Evolutionary conservation across 2,329 filamentous ascomycete genomes (phyloP).

Genomic region (Xylaria sp.): DNA sequence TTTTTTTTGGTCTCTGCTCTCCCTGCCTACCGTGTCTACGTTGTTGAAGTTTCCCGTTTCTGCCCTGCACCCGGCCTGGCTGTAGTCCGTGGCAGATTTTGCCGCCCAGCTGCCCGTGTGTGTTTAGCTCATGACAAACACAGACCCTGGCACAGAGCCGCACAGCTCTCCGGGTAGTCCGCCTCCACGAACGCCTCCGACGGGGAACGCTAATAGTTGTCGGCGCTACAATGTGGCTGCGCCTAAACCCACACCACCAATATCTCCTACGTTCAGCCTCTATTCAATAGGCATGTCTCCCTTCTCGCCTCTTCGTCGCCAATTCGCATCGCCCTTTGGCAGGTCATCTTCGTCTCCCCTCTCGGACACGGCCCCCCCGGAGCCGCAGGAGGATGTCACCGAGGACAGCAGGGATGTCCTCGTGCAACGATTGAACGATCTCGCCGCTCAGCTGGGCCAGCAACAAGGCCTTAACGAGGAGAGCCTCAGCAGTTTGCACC

Average conservation of each 20-base stretch:
- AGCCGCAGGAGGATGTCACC: conserved; percentile 33
- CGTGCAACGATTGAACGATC: conserved; percentile 43
- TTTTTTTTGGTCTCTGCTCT: background rate
- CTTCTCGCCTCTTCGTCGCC: conserved; percentile 32
- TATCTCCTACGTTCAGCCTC: conserved; percentile 32
- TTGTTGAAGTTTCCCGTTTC: too few relatives aligned
- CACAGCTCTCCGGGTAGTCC: conserved; percentile 18
- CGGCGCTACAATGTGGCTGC: conserved; percentile 26
- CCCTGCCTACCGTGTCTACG: too few relatives aligned
- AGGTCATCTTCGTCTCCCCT: conserved; percentile 28
- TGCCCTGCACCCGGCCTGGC: background rate
- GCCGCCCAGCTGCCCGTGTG: background rate
- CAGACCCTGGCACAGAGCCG: conserved; percentile 28
- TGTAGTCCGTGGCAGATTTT: background rate
- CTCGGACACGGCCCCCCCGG: conserved; percentile 16
- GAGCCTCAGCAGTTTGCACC: conserved; percentile 42
- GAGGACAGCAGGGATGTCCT: conserved; percentile 49
- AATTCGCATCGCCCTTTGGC: conserved; percentile 25
- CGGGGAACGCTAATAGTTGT: conserved; percentile 13
- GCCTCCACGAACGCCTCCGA: conserved; percentile 27
- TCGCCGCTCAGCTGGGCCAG: conserved; percentile 28
- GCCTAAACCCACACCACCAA: conserved; percentile 28
- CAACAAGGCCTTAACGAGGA: conserved; percentile 31
- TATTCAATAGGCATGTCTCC: conserved; percentile 34
- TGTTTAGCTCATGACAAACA: conserved; percentile 24